Evolutionary conservation across 2,329 filamentous ascomycete genomes (phyloP).

Genomic region (Cercospora nicotianae): DNA sequence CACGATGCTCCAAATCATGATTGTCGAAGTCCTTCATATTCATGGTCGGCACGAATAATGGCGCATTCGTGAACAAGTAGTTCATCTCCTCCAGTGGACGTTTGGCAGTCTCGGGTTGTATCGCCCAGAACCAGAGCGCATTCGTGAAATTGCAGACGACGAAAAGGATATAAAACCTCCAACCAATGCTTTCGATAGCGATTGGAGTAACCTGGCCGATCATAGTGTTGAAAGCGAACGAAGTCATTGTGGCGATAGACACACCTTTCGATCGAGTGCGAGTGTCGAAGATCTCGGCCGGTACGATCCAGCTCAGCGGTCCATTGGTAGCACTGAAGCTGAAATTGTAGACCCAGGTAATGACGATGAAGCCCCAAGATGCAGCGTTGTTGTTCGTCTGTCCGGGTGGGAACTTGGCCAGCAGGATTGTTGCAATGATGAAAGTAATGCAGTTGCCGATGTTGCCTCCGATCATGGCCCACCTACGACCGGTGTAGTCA

Average conservation of each 20-base stretch:
- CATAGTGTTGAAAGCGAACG: slow-evolving; percentile 74
- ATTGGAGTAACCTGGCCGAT: slow-evolving; percentile 68
- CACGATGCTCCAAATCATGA: slow-evolving; percentile 60
- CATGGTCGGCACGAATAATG: slow-evolving; percentile 61
- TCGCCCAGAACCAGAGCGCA: slow-evolving; percentile 61
- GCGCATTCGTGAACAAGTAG: slow-evolving; percentile 60
- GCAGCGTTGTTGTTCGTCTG: slow-evolving; percentile 54
- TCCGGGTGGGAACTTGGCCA: slow-evolving; percentile 63
- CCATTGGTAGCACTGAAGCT: slow-evolving; percentile 71
- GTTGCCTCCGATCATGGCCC: slow-evolving; percentile 71
- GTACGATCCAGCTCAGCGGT: slow-evolving; percentile 59
- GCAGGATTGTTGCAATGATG: slow-evolving; percentile 62
- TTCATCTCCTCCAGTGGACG: slow-evolving; percentile 69
- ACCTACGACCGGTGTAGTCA: slow-evolving; percentile 69
- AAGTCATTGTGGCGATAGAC: slow-evolving; percentile 68
- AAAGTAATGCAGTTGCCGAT: slow-evolving; percentile 70
- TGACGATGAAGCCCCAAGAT: slow-evolving; percentile 72
- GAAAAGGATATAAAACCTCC: slow-evolving; percentile 61
- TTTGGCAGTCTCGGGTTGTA: slow-evolving; percentile 66
- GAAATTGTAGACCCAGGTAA: slow-evolving; percentile 80
- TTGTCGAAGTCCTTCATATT: slow-evolving; percentile 55
- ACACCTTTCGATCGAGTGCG: slow-evolving; percentile 70
- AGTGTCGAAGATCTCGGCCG: slow-evolving; percentile 62
- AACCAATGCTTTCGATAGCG: slow-evolving; percentile 57
- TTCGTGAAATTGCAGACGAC: slow-evolving; percentile 70